Evolutionary conservation across 305 asterid species (phyloP).

Genomic region (Stenogyne calaminthoides): DNA sequence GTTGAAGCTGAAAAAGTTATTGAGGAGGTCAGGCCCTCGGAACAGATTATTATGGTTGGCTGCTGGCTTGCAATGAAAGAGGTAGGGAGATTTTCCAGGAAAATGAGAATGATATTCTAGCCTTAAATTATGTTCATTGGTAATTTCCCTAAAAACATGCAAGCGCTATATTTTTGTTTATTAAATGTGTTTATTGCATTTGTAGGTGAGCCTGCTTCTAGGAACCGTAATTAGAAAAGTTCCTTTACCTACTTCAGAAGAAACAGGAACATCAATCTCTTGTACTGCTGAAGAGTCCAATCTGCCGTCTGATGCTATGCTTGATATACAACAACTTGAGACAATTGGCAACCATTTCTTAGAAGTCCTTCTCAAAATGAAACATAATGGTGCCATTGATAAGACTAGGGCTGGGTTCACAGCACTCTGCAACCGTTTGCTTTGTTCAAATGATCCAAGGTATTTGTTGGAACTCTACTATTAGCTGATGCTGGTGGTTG

Average conservation of each 20-base stretch:
- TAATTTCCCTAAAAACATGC: slow-evolving; percentile 13
- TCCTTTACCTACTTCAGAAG: slow-evolving; percentile 83
- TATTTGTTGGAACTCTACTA: slow-evolving; percentile 33
- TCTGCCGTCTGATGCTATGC: slow-evolving; percentile 55
- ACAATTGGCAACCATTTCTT: slow-evolving; percentile 89
- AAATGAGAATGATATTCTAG: slow-evolving; percentile 17
- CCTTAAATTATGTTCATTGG: neutral
- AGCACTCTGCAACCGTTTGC: slow-evolving; percentile 96
- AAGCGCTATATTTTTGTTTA: neutral
- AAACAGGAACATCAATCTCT: slow-evolving; percentile 39
- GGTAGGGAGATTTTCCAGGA: slow-evolving; percentile 44
- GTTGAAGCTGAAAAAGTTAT: slow-evolving; percentile 38
- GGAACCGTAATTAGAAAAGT: slow-evolving; percentile 90
- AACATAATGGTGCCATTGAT: slow-evolving; percentile 97
- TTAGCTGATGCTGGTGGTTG: slow-evolving; percentile 9
- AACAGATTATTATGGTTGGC: slow-evolving; percentile 96
- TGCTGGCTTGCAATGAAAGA: slow-evolving; percentile 99
- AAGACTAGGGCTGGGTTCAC: slow-evolving; percentile 99
- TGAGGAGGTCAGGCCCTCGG: slow-evolving; percentile 57
- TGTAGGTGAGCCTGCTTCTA: slow-evolving; percentile 95
- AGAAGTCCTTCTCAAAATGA: slow-evolving; percentile 97
- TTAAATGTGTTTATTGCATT: slow-evolving; percentile 27
- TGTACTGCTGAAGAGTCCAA: slow-evolving; percentile 32
- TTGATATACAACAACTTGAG: slow-evolving; percentile 87
- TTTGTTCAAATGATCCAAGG: slow-evolving; percentile 94